Evolutionary conservation across 2,329 filamentous ascomycete genomes (phyloP), one percentile per base, ranked within the genome.

Genomic region (Davidsoniella australis): DNA sequence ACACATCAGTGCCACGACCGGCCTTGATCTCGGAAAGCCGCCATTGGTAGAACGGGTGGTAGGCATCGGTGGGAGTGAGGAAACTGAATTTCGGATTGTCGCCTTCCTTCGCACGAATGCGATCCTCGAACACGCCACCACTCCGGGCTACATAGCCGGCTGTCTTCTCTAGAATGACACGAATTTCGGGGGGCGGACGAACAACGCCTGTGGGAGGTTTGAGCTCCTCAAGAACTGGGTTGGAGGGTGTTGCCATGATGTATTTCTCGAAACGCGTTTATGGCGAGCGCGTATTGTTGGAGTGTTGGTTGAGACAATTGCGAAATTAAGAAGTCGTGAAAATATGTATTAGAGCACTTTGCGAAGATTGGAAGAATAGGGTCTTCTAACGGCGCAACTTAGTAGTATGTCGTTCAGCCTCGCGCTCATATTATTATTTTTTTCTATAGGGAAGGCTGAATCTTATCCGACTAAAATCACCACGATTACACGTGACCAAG

Each of bases 21-120:
- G 81, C 81, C 58, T 75, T 81, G 62, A 95, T 82, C 66, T 96
- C 89, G 53, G 75, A 75, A 26, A 95, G 72, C 56, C 89, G 80
- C 91, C 91, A 98, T 67, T 79, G 68, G 62, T 95, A 98, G 66
- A 84, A 98, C 7, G 80, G 70, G 55, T 87, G 76, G 66, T 95
- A 98, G 2, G 87, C 75, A 65, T 98, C 89, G 57, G 76, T 73
- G 14, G 74, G 69, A 59, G 76, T 80, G 26, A 98, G 68, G 63
- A 96, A 98, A 58, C 82, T 85, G 63, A 96, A 91, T 61, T 93
- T 94, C n/a, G 85, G 76, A 59, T 93, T 91, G 56, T 72, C 73
- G 58, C 76, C 75, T 62, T 94, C 82, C 65, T 91, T 93, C 56
- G 88, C 79, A 59, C 85, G 80, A 56, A 98, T 82, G 57, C 82